Percentiles rank a stretch among this genome's conserved stretches.
phyloP scores from a whole-genome alignment of 108 stramenopile species.

The Hondaea fermentalgiana region DNA sequence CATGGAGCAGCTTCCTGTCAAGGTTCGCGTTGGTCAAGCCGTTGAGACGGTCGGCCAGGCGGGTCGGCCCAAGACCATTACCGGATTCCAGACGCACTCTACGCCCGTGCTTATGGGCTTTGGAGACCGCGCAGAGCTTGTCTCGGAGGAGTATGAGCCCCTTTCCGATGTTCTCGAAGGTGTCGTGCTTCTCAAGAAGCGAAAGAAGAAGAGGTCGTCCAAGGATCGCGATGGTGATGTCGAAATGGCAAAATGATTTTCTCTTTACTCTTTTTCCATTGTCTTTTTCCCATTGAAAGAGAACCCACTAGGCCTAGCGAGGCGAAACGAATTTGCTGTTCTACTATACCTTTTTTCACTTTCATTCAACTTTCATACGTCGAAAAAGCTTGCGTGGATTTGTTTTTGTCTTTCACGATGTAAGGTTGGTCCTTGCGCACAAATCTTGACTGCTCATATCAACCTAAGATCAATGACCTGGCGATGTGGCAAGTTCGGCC shows the following conservation, averaged over 20 bases:
- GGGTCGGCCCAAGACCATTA: constrained; percentile 98
- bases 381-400: too few species aligned
- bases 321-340: too few species aligned
- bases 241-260: background rate
- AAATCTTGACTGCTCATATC: too few species aligned
- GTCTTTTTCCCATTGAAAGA: background rate
- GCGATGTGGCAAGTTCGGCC: too few species aligned
- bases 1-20: constrained; percentile 71
- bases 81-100: constrained; percentile 99
- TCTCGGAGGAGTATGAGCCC: constrained; percentile 76
- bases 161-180: constrained; percentile 82
- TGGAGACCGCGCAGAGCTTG: constrained; percentile 91
- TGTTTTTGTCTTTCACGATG: too few species aligned
- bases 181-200: constrained; percentile 69
- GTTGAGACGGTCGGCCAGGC: constrained; percentile 99
- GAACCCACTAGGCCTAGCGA: background rate
- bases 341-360: too few species aligned
- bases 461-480: too few species aligned
- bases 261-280: background rate
- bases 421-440: too few species aligned
- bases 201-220: background rate
- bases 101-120: constrained; percentile 88
- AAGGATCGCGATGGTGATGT: background rate
- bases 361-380: too few species aligned
- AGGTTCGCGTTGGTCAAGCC: constrained; percentile 94